Base-by-base conservation (phyloP, 257 asterid species). In the Capsicum baccatum region DNA sequence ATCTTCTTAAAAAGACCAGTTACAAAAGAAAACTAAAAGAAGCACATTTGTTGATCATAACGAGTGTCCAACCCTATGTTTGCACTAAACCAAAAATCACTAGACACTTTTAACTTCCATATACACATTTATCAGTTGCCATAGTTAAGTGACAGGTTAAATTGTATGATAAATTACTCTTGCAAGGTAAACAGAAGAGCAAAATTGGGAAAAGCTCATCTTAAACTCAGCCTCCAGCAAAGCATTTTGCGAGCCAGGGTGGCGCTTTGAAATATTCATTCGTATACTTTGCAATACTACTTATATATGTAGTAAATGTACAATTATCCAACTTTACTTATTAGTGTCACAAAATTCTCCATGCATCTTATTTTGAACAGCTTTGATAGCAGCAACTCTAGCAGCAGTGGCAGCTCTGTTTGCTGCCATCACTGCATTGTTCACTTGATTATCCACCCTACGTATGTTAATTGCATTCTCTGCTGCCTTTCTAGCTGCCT, bases 371-470 rank as follows among this genome's bases (percentile, higher is more conserved):
- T 92, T 96, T 84, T 96, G 97, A 86, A 94, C 98, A 44, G 98
- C 99, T 90, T 93, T 96, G 63, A 94, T 90, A 4, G 99, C 99
- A 81, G 98, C 98, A 35, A 96, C 99, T 87, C 99, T 90, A 0
- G 97, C 98, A 0, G 98, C 98, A 4, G 97, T 92, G 60, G 99
- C 95, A 37, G 99, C 98, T 71, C 92, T 83, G 78, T 96, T 93
- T 12, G 98, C 98, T 33, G 93, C 96, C 87, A 86, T 89, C 64
- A 93, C 94, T 1, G 97, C 94, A 82, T 88, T 94, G 97, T 92
- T 91, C 62, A 94, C 98, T 86, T 89, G 94, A 14, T 93, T 97
- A 15, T 93, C 98, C 10, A 91, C 93, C 50, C 89, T 87, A 3
- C 68, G 89, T 15, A 89, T 83, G 80, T 84, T 89, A 71, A 90